Evolutionary conservation across 2,329 filamentous ascomycete species (phyloP).

Genomic region (Pestalotiopsis sp.): DNA sequence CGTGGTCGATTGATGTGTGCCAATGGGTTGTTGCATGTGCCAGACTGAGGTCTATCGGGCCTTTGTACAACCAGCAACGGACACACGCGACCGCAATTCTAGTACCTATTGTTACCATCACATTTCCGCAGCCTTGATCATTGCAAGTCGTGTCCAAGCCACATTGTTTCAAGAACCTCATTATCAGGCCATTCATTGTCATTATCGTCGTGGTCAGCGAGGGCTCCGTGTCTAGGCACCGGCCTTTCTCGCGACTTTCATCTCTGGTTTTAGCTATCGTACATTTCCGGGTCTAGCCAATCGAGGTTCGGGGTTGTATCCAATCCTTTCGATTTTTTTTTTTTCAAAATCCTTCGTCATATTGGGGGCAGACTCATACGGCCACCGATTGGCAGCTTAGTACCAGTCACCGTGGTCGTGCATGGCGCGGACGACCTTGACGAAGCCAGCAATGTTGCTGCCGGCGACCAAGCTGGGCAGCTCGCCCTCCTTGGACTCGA

Average conservation of each 20-base stretch:
- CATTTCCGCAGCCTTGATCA: background rate
- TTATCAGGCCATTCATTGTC: slow-evolving; percentile 8
- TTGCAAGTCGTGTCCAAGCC: slow-evolving; percentile 6
- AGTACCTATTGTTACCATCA: background rate
- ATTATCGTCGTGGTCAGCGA: background rate
- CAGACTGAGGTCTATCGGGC: background rate
- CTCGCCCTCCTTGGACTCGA: slow-evolving; percentile 76
- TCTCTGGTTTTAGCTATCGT: background rate
- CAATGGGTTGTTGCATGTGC: background rate
- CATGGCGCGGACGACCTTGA: slow-evolving; percentile 95
- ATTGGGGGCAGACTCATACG: background rate
- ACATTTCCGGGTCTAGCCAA: background rate
- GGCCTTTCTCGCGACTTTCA: background rate
- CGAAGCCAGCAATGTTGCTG: slow-evolving; percentile 96
- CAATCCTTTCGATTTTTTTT: background rate
- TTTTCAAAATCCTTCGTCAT: background rate
- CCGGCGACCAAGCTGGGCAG: slow-evolving; percentile 90
- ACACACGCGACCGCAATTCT: background rate
- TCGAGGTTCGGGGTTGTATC: background rate
- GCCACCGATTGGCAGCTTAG: slow-evolving; percentile 1
- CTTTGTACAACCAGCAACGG: background rate
- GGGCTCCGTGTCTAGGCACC: background rate
- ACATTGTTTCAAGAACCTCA: slow-evolving; percentile 1
- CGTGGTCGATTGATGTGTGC: background rate
- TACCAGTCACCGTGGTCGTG: slow-evolving; percentile 96